Evolutionary conservation across 805 yeast species (phyloP).

Genomic region (Diddensiella transvaalensis): DNA sequence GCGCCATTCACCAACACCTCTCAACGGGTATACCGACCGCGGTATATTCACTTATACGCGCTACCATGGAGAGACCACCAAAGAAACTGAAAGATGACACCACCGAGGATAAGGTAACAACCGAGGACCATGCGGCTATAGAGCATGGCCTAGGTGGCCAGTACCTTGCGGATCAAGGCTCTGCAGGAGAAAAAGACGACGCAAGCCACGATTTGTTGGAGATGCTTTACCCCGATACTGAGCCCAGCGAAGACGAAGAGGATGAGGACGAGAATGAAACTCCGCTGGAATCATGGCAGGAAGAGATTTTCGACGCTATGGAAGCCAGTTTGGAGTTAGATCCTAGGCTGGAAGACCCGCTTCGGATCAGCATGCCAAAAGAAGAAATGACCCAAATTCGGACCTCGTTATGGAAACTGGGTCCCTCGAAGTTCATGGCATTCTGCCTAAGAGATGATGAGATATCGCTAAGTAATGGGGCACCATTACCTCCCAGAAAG

Average conservation of each 20-base stretch:
- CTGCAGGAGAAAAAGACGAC: too few species aligned
- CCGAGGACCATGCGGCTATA: too few species aligned
- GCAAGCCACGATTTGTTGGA: not conserved
- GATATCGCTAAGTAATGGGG: not conserved
- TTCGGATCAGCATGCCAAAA: constrained; percentile 30
- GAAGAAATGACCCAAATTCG: constrained; percentile 47
- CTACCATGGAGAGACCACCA: too few species aligned
- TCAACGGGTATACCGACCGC: too few species aligned
- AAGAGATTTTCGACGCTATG: constrained; percentile 23
- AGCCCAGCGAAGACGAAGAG: constrained; percentile 6
- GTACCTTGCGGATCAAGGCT: too few species aligned
- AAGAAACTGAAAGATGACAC: too few species aligned
- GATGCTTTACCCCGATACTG: not conserved
- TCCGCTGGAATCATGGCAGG: constrained; percentile 16
- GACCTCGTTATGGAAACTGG: constrained; percentile 54
- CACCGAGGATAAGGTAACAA: too few species aligned
- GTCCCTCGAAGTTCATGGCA: constrained; percentile 52
- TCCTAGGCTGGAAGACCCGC: constrained; percentile 14
- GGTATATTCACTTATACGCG: too few species aligned
- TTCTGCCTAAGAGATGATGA: constrained; percentile 40
- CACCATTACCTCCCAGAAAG: not conserved
- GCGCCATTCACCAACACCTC: too few species aligned
- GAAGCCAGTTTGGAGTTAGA: constrained; percentile 25
- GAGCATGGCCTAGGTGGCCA: too few species aligned
- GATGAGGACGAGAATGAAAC: constrained; percentile 16